A percentile compares a stretch with the other conserved stretches of the same genome.
These are phyloP conservation scores for Vitis hybrid DNA, from an alignment of 177 flowering plant species.

Conservation along the genomic window DNA sequence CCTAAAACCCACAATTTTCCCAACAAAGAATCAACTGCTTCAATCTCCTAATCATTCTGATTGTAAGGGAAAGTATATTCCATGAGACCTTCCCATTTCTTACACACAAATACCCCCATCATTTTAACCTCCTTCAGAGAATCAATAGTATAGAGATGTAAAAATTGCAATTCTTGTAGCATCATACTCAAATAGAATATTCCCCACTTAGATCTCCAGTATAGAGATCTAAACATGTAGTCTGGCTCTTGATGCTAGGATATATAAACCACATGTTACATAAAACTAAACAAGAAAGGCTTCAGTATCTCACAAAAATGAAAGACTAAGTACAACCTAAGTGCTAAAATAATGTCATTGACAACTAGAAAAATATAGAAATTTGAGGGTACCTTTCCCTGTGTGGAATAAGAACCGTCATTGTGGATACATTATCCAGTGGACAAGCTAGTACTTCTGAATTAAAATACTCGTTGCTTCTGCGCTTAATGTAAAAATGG, in stretches of 20 bases:
- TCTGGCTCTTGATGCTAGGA: not conserved
- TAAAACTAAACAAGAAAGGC: not conserved
- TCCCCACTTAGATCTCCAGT: too few species aligned
- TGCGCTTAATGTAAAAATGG: conserved; percentile 60
- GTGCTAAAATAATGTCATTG: not conserved
- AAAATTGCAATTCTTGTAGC: too few species aligned
- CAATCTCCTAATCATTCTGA: too few species aligned
- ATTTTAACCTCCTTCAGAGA: too few species aligned
- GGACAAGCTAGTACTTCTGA: conserved; percentile 88
- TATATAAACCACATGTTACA: not conserved
- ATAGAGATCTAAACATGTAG: not conserved
- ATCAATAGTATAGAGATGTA: too few species aligned
- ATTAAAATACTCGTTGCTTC: conserved; percentile 67
- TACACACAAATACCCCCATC: too few species aligned
- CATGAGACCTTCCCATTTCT: too few species aligned
- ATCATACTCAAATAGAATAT: not conserved
- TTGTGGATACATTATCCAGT: conserved; percentile 41
- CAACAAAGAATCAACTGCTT: too few species aligned
- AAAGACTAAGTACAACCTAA: not conserved
- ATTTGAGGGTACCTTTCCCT: conserved; percentile 47
- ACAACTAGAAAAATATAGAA: not conserved
- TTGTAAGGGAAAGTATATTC: too few species aligned
- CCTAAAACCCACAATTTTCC: too few species aligned
- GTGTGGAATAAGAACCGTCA: conserved; percentile 58
- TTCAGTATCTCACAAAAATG: not conserved